Evolutionary conservation across 2,329 filamentous ascomycete genomes (phyloP).

Genomic region (Aspergillus neotritici): DNA sequence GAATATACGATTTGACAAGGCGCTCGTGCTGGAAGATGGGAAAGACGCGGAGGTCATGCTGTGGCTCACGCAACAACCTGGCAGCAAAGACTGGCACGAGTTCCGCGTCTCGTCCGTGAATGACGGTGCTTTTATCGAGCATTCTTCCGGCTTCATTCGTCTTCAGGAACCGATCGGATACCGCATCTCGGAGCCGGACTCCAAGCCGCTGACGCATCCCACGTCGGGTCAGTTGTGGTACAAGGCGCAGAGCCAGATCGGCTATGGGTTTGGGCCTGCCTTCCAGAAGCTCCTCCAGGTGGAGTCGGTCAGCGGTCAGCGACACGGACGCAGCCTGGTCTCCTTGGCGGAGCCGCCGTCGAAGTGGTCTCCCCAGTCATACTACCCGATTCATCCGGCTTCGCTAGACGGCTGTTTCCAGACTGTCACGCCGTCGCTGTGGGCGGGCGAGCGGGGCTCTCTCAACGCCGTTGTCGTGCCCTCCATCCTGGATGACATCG

Average conservation of each 20-base stretch:
- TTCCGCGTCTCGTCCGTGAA: constrained; percentile 1
- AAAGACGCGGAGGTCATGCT: constrained; percentile 1
- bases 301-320: constrained; percentile 4
- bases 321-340: constrained; percentile 1
- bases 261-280: constrained; percentile 5
- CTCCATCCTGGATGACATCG: constrained; percentile 4
- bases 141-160: constrained; percentile 4
- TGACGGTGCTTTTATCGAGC: not conserved
- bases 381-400: constrained; percentile 6
- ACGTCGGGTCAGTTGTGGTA: constrained; percentile 4
- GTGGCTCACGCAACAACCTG: constrained; percentile 1
- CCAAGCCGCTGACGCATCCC: constrained; percentile 4
- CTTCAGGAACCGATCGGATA: constrained; percentile 1
- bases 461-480: constrained; percentile 2
- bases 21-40: constrained; percentile 5
- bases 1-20: constrained; percentile 3
- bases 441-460: not conserved
- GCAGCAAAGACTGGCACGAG: constrained; percentile 6
- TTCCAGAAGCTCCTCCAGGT: constrained; percentile 7
- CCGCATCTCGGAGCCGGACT: not conserved
- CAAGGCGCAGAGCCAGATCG: constrained; percentile 8
- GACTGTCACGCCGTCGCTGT: constrained; percentile 1
- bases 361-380: constrained; percentile 1
- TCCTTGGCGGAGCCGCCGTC: constrained; percentile 2
- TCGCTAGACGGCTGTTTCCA: constrained; percentile 5